Evolutionary conservation across 441 rosid genomes (phyloP).

Genomic region (Erodium moschatum): DNA sequence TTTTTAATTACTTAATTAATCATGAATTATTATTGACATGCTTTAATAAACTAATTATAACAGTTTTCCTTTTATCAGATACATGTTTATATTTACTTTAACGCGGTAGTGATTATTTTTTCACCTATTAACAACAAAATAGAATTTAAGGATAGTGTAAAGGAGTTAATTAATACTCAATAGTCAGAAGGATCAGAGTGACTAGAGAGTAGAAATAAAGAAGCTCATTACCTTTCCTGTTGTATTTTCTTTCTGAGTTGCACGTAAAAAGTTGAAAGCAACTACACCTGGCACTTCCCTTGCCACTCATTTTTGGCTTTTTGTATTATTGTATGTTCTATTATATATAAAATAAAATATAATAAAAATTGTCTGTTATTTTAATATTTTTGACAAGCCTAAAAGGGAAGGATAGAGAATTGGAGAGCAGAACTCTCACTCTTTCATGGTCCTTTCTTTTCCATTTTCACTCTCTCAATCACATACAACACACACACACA

Average conservation of each 20-base stretch:
- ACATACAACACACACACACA: not conserved
- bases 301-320: constrained; percentile 2
- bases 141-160: too few relatives aligned
- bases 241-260: not conserved
- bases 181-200: too few relatives aligned
- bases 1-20: too few relatives aligned
- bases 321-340: not conserved
- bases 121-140: too few relatives aligned
- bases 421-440: constrained; percentile 20
- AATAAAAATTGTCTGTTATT: not conserved
- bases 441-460: constrained; percentile 25
- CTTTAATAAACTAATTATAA: too few relatives aligned
- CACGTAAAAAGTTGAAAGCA: constrained; percentile 3
- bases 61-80: too few relatives aligned
- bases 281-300: constrained; percentile 6
- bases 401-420: constrained; percentile 31
- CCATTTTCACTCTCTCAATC: constrained; percentile 14
- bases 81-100: too few relatives aligned
- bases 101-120: too few relatives aligned
- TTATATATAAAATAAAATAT: not conserved
- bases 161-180: too few relatives aligned
- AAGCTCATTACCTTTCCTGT: not conserved
- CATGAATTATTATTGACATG: too few relatives aligned
- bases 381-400: constrained; percentile 18
- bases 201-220: too few relatives aligned